These are phyloP conservation scores for Mucor lusitanicus DNA, from an alignment of 371 early-diverging fungal genomes.

Conservation along the genomic window DNA sequence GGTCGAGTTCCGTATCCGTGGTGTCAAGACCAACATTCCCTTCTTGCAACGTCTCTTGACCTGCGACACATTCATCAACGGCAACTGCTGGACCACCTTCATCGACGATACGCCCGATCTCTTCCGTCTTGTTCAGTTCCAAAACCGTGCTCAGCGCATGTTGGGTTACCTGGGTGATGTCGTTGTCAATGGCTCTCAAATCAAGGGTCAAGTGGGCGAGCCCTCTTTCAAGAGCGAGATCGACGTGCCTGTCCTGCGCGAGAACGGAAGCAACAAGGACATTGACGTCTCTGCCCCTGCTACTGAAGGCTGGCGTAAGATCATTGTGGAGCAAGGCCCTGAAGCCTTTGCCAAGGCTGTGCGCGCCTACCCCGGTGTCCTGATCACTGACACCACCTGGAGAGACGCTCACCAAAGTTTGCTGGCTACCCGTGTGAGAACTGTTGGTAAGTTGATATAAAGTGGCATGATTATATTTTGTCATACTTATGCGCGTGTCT, in stretches of 20 bases:
- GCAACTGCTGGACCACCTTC: slow-evolving; percentile 94
- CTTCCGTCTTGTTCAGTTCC: slow-evolving; percentile 69
- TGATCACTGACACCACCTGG: slow-evolving; percentile 94
- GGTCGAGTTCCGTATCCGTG: slow-evolving; percentile 92
- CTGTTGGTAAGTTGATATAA: slow-evolving; percentile 57
- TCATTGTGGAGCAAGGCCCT: slow-evolving; percentile 81
- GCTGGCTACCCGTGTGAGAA: slow-evolving; percentile 91
- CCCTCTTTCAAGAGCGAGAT: slow-evolving; percentile 60
- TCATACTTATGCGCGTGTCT: neutral
- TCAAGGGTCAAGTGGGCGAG: slow-evolving; percentile 84
- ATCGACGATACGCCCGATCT: slow-evolving; percentile 93
- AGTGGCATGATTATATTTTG: neutral
- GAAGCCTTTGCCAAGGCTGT: slow-evolving; percentile 90
- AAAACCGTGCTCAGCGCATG: slow-evolving; percentile 86
- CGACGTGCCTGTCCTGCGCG: slow-evolving; percentile 56
- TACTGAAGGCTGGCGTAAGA: slow-evolving; percentile 85
- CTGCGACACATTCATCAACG: slow-evolving; percentile 73
- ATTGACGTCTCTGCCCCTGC: slow-evolving; percentile 62
- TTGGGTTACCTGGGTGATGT: slow-evolving; percentile 87
- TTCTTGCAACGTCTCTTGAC: slow-evolving; percentile 87
- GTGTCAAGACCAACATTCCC: slow-evolving; percentile 94
- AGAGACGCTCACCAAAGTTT: slow-evolving; percentile 95
- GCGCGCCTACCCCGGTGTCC: slow-evolving; percentile 78
- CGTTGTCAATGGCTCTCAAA: slow-evolving; percentile 86
- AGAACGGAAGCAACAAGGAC: slow-evolving; percentile 33